Evolutionary conservation across 306 rosid species (phyloP).

Genomic region (Vigna angularis): DNA sequence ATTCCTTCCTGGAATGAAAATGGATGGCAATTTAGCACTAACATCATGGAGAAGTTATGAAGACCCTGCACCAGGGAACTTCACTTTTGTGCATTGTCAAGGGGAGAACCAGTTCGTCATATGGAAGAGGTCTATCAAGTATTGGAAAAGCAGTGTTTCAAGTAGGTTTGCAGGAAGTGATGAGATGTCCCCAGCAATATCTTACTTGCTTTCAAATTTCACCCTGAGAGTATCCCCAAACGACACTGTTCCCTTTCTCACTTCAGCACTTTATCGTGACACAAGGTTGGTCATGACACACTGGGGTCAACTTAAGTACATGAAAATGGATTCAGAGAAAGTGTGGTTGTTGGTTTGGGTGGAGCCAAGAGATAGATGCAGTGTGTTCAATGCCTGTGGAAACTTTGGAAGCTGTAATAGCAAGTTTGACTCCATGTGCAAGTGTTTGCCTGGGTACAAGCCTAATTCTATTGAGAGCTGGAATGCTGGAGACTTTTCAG

Average conservation of each 20-base stretch:
- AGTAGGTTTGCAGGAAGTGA: constrained; percentile 57
- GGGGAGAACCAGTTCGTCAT: constrained; percentile 61
- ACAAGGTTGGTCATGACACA: constrained; percentile 67
- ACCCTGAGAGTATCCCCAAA: constrained; percentile 51
- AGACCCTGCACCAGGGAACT: constrained; percentile 76
- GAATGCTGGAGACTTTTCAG: constrained; percentile 65
- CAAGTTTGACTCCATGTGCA: constrained; percentile 60
- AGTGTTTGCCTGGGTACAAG: constrained; percentile 78
- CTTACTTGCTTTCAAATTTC: constrained; percentile 70
- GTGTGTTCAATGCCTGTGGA: constrained; percentile 79
- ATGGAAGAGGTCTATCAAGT: constrained; percentile 75
- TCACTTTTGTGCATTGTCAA: constrained; percentile 69
- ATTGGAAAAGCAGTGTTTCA: constrained; percentile 77
- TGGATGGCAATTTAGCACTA: constrained; percentile 58
- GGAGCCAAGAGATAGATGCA: constrained; percentile 78
- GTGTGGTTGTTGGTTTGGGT: constrained; percentile 71
- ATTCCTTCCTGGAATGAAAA: constrained; percentile 85
- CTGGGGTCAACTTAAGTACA: constrained; percentile 68
- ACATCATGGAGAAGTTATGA: constrained; percentile 72
- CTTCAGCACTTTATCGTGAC: constrained; percentile 57
- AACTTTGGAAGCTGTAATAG: constrained; percentile 74
- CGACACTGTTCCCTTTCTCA: constrained; percentile 68
- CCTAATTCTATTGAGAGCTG: constrained; percentile 65
- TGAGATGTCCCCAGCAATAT: constrained; percentile 69
- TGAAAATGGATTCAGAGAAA: constrained; percentile 59